Base-by-base conservation (phyloP, 192 early-diverging fungal species). In the Entophlyctis helioformis region DNA sequence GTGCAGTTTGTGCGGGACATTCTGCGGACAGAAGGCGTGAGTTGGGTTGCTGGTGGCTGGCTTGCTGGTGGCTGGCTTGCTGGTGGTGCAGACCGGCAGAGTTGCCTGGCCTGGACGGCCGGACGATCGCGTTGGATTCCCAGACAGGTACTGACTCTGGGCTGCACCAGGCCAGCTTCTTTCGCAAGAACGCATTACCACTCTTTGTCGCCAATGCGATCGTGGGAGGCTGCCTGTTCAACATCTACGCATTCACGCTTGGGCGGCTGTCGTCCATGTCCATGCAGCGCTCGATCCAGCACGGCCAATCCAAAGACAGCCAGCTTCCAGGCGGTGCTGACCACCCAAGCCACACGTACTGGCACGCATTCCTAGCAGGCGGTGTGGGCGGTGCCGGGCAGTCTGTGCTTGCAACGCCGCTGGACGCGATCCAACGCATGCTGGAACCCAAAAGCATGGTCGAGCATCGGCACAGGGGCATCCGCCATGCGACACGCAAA, bases 161-260 rank as follows among this genome's bases (percentile, higher is more conserved):
- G 22, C n/a, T 41, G n/a, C n/a, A n/a, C 49, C 28, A 57, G 48
- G 51, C 28, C 26, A 35, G 52, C 8, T 27, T 63, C 32, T 25
- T 71, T 4, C 57, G 54, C 0, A 39, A 45, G 33, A 75, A 75
- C 41, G 53, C 63, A 16, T 11, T 66, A 1, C 72, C 72, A 2
- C 50, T 75, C 2, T 39, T 75, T 9, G 15, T 72, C n/a, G 57
- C 57, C 1, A 75, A 75, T 46, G 54, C 49, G 1, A 15, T 49
- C 0, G 60, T 69, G n/a, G 72, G 68, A 15, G 66, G 65, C 9
- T 54, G 72, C 13, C 58, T 75, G 6, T 75, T 75, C 59, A 75
- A 75, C 59, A 51, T 56, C 20, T 74, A 74, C 44, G 49, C 48
- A 50, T 24, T 27, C 19, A 33, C 59, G 19, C 36, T 33, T 13